Conservation (phyloP, 148 eudicot genomes). For the Rheum nobile region DNA sequence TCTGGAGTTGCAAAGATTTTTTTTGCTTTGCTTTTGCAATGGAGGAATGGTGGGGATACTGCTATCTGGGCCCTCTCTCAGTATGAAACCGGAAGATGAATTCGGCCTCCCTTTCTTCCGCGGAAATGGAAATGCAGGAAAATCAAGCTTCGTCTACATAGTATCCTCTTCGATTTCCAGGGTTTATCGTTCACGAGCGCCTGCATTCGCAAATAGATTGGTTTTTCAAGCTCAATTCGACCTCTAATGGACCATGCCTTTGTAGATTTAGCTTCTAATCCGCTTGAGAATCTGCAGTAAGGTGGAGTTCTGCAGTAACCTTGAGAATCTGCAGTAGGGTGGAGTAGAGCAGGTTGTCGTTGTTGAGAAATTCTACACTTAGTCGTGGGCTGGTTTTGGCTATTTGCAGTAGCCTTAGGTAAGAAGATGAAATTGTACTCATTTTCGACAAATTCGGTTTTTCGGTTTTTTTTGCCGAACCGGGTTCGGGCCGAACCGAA, state of each 20-base stretch:
- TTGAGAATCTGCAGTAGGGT: too few species aligned
- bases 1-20: not conserved
- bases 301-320: too few species aligned
- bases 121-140: constrained; percentile 7
- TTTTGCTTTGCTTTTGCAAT: not conserved
- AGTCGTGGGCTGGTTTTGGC: too few species aligned
- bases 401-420: too few species aligned
- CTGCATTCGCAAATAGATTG: not conserved
- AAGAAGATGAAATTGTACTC: too few species aligned
- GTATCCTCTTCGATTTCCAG: not conserved
- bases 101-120: not conserved
- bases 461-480: too few species aligned
- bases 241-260: not conserved
- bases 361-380: too few species aligned
- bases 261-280: constrained; percentile 1
- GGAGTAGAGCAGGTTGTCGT: too few species aligned
- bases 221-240: not conserved
- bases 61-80: not conserved
- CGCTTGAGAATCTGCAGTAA: too few species aligned
- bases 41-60: not conserved
- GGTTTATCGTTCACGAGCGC: not conserved
- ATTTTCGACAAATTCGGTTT: too few species aligned
- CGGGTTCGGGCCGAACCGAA: too few species aligned
- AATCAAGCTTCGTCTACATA: not conserved
- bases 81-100: not conserved